Percentiles rank a stretch among this genome's conserved stretches.
These are phyloP conservation scores for Singerocomus rubriflavus DNA, from an alignment of 1,284 basidiomycete species.

Conservation along the genomic window DNA sequence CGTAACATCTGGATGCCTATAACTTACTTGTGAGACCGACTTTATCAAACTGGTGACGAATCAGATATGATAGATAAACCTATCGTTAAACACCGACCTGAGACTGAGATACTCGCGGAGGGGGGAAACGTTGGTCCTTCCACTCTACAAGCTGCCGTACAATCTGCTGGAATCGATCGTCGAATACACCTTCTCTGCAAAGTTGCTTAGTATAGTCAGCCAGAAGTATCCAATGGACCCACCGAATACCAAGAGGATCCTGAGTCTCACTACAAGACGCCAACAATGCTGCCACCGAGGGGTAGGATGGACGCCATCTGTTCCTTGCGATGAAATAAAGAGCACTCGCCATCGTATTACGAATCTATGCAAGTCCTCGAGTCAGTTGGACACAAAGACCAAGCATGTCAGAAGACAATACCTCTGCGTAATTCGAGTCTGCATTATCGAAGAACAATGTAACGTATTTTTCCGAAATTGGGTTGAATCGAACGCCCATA, in stretches of 20 bases:
- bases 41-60: slow-evolving; percentile 69
- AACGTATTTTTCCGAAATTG: slow-evolving; percentile 66
- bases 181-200: slow-evolving; percentile 54
- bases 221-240: slow-evolving; percentile 12
- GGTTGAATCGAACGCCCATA: slow-evolving; percentile 61
- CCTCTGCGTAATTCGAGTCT: slow-evolving; percentile 83
- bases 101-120: slow-evolving; percentile 76
- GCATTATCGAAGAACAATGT: slow-evolving; percentile 73
- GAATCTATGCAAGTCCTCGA: slow-evolving; percentile 47
- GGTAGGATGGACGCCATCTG: slow-evolving; percentile 76
- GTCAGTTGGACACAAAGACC: slow-evolving; percentile 6
- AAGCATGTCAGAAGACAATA: slow-evolving; percentile 30
- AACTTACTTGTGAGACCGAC: slow-evolving; percentile 71
- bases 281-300: slow-evolving; percentile 64
- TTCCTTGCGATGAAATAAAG: slow-evolving; percentile 61
- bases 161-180: slow-evolving; percentile 54
- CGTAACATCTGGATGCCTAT: slow-evolving; percentile 2
- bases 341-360: slow-evolving; percentile 67
- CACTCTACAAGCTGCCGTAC: slow-evolving; percentile 58
- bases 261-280: slow-evolving; percentile 53
- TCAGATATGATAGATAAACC: slow-evolving; percentile 16
- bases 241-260: slow-evolving; percentile 70
- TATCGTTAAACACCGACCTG: slow-evolving; percentile 41
- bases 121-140: slow-evolving; percentile 77
- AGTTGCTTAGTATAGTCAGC: slow-evolving; percentile 4